A percentile compares a stretch with the other conserved stretches of the same genome.
Conservation (phyloP, 306 rosid species). For the Vigna hirtella region DNA sequence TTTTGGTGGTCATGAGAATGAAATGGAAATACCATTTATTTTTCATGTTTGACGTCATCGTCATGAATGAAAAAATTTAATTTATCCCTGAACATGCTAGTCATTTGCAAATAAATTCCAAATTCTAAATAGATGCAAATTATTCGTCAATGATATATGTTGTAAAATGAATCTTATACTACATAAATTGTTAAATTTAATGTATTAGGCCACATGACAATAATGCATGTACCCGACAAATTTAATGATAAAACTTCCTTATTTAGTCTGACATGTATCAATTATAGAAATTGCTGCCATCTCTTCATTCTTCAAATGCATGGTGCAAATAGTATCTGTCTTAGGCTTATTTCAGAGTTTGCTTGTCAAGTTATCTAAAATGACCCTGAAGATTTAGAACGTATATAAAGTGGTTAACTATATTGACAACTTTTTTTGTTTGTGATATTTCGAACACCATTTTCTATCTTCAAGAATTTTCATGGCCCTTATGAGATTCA, state of each 20-base stretch:
- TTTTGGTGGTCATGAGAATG: slow-evolving; percentile 12
- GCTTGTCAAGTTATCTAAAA: not conserved
- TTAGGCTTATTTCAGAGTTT: not conserved
- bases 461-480: not conserved
- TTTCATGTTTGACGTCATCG: not conserved
- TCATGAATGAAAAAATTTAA: not conserved
- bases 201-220: not conserved
- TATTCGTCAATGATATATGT: not conserved
- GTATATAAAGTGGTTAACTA: not conserved
- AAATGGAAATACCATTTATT: slow-evolving; percentile 7
- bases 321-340: not conserved
- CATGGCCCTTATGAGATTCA: not conserved
- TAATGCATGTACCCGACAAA: no score
- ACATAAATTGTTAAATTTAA: not conserved
- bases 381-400: not conserved
- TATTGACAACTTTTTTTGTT: not conserved
- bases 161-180: not conserved
- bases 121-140: not conserved
- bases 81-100: not conserved
- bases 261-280: not conserved
- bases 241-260: not conserved
- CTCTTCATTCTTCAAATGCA: not conserved
- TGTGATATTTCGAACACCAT: not conserved
- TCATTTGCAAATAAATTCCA: not conserved
- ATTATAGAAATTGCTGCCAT: not conserved